phyloP scores from a whole-genome alignment of 116 monocot genomes.

The Papilionanthe hybrid region DNA sequence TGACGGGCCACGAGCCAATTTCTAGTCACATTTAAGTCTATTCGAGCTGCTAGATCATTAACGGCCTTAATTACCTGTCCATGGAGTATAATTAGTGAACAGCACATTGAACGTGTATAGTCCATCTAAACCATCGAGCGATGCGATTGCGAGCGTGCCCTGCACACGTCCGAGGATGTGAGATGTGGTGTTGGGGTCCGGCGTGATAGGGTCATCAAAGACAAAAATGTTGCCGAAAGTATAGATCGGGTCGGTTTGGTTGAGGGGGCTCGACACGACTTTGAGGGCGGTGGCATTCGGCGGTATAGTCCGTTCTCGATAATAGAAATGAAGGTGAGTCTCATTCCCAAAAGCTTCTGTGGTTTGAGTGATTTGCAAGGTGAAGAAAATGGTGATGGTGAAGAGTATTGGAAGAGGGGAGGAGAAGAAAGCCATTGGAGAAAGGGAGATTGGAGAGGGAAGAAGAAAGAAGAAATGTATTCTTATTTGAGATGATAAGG shows the following conservation, averaged over 20 bases:
- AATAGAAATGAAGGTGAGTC: conserved; percentile 20
- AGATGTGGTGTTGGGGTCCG: conserved; percentile 11
- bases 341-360: not conserved
- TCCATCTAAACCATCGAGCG: conserved; percentile 10
- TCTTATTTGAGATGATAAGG: too few species aligned
- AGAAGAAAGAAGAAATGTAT: too few species aligned
- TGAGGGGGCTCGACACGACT: not conserved
- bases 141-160: conserved; percentile 4
- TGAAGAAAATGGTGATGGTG: not conserved
- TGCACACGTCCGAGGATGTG: conserved; percentile 22
- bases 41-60: too few species aligned
- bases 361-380: not conserved
- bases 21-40: too few species aligned
- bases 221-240: conserved; percentile 11
- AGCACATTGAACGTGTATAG: conserved; percentile 13
- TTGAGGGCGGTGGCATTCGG: conserved; percentile 13
- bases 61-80: not conserved
- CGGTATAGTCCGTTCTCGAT: conserved; percentile 10
- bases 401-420: too few species aligned
- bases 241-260: not conserved
- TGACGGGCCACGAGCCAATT: too few species aligned
- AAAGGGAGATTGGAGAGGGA: too few species aligned
- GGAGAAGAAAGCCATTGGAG: too few species aligned
- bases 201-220: conserved; percentile 21
- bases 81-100: not conserved